phyloP scores from a whole-genome alignment of 2,329 filamentous ascomycete genomes.

The Trichoderma polysporum region DNA sequence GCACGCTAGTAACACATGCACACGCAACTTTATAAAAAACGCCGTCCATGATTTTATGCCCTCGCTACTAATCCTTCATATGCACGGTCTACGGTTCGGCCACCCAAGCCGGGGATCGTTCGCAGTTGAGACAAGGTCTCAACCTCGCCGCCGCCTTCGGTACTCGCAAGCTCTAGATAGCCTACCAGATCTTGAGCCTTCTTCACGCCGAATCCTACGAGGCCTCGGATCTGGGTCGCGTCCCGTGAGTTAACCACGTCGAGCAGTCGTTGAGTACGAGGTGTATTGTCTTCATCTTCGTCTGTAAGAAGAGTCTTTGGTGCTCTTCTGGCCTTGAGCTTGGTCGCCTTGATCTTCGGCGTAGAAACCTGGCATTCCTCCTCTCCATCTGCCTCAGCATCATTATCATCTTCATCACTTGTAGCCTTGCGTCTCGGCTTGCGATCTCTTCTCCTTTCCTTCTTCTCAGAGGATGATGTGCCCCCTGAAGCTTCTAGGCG shows the following conservation, averaged over 20 bases:
- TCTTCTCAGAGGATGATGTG: constrained; percentile 21
- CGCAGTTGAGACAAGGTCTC: constrained; percentile 52
- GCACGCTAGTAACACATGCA: constrained; percentile 2
- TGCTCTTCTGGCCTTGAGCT: constrained; percentile 33
- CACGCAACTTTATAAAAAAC: constrained; percentile 5
- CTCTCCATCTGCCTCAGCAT: constrained; percentile 28
- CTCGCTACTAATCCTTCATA: constrained; percentile 46
- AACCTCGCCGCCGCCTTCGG: constrained; percentile 44
- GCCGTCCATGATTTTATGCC: constrained; percentile 12
- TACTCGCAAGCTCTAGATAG: constrained; percentile 48
- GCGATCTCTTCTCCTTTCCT: constrained; percentile 28
- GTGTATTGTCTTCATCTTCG: constrained; percentile 44
- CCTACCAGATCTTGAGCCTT: constrained; percentile 63
- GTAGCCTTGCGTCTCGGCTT: constrained; percentile 24
- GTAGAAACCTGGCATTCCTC: constrained; percentile 30
- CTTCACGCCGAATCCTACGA: constrained; percentile 71
- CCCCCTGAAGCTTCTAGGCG: constrained; percentile 43
- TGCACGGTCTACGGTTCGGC: constrained; percentile 56
- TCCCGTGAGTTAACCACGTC: constrained; percentile 74
- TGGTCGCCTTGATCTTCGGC: constrained; percentile 33
- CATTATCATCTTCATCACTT: constrained; percentile 16
- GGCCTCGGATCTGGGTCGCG: constrained; percentile 60
- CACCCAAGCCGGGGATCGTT: constrained; percentile 57
- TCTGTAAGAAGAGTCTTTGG: constrained; percentile 35
- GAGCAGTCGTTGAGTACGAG: constrained; percentile 62